These are phyloP conservation scores for Nemophila menziesii DNA, from an alignment of 257 asterid species.

Conservation along the genomic window DNA sequence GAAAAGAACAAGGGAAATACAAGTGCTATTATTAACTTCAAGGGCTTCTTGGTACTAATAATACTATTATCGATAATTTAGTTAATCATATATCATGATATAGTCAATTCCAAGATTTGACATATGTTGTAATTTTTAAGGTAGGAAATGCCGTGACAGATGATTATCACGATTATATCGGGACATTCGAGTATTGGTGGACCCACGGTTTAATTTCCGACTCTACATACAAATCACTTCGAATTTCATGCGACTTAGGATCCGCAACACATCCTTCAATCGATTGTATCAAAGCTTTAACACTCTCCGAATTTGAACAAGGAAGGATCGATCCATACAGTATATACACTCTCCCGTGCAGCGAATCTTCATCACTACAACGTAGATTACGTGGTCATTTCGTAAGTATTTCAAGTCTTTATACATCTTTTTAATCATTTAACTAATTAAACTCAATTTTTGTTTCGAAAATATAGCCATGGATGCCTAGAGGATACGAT, in stretches of 20 bases:
- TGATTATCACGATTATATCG: constrained; percentile 69
- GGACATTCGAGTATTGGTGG: constrained; percentile 99
- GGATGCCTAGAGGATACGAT: constrained; percentile 89
- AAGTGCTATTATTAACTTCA: constrained; percentile 70
- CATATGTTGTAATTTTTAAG: constrained; percentile 24
- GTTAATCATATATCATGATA: background rate
- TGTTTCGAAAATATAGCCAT: constrained; percentile 48
- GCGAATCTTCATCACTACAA: constrained; percentile 34
- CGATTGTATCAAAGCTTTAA: constrained; percentile 48
- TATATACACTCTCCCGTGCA: constrained; percentile 77
- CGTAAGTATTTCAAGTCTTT: constrained; percentile 35
- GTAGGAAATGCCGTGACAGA: constrained; percentile 98
- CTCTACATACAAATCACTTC: constrained; percentile 62
- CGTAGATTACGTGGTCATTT: constrained; percentile 65
- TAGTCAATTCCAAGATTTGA: constrained; percentile 2
- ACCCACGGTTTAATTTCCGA: constrained; percentile 93
- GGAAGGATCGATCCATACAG: constrained; percentile 86
- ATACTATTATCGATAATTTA: constrained; percentile 1
- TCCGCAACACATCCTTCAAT: constrained; percentile 76
- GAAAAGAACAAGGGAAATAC: constrained; percentile 59
- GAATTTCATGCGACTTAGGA: constrained; percentile 45
- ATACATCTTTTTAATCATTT: background rate
- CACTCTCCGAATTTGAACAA: constrained; percentile 50
- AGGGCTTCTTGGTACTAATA: constrained; percentile 73
- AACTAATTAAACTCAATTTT: constrained; percentile 5